Evolutionary conservation across 176 grass and related monocot species (phyloP), one percentile per base, ranked within the genome.

Genomic region (Cocos nucifera): DNA sequence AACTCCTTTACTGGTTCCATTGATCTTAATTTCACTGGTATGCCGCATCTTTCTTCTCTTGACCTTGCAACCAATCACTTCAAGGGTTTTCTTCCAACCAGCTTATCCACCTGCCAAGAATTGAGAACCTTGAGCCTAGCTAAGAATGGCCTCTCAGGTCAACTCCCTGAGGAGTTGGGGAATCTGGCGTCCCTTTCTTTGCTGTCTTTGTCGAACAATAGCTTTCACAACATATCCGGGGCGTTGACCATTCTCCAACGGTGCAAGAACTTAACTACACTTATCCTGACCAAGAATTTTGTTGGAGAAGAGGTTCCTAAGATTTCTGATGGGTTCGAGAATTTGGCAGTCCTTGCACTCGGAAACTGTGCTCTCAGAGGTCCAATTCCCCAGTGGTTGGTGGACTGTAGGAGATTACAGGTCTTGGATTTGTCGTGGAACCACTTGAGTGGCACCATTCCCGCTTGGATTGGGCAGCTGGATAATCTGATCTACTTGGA

Each of bases 391-490:
- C 58, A 59, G 17, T 96, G 86, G 69, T 51, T 96, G n/a, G 4
- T 69, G 51, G 70, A n/a, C 0, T 96, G 86, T 72, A 75, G 73
- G 75, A 96, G 77, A 69, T 17, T 96, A 63, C 82, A 96, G 61
- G 92, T 96, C 54, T 75, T 96, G 52, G 92, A 96, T 88, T 73
- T 96, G 78, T 96, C 92, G 9, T 96, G 92, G 92, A 96, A 96
- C 70, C 64, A 65, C 14, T 75, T 96, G 77, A 83, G 56, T 19
- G 87, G 87, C 50, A 19, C 28, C 62, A 67, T 96, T 52, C 92
- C 87, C 0, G 12, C 54, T 0, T 90, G 80, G 83, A 82, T 90
- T 48, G 83, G 87, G 3, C 56, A 82, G 54, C 69, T 96, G 51
- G 83, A 85, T 54, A 66, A 78, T 62, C 53, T 96, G 67, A 90